phyloP scores from a whole-genome alignment of 176 grass and related monocot genomes.

The Chrysopogon serrulatus region DNA sequence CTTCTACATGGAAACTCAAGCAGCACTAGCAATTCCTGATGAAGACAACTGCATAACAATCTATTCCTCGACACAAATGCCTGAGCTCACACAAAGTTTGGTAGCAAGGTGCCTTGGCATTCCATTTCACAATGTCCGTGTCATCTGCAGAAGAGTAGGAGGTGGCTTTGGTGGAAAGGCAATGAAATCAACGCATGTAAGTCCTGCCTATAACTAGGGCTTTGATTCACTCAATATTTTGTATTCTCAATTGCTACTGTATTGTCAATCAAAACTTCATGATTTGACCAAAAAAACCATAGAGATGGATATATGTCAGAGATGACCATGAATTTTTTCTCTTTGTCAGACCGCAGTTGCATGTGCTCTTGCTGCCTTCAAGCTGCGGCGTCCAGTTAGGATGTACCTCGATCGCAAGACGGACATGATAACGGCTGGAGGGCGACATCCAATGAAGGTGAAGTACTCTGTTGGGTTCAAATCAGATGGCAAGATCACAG shows the following conservation, averaged over 20 bases:
- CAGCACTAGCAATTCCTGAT: conserved; percentile 62
- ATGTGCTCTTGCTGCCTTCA: conserved; percentile 69
- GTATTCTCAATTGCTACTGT: not conserved
- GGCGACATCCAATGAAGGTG: conserved; percentile 67
- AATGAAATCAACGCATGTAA: conserved; percentile 40
- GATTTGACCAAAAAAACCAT: not conserved
- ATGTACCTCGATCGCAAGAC: conserved; percentile 84
- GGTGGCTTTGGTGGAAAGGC: conserved; percentile 84
- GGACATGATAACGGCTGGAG: conserved; percentile 75
- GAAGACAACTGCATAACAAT: conserved; percentile 81
- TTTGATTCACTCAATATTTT: not conserved
- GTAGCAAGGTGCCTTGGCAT: conserved; percentile 67
- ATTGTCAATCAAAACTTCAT: not conserved
- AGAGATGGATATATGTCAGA: not conserved
- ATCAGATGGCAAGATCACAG: conserved; percentile 66
- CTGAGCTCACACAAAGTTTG: conserved; percentile 37
- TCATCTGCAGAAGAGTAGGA: conserved; percentile 76
- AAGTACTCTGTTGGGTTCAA: conserved; percentile 84
- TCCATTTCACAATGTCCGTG: conserved; percentile 66
- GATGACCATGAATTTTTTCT: not conserved
- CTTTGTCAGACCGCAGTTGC: conserved; percentile 44
- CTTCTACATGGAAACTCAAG: conserved; percentile 86
- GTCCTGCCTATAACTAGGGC: not conserved
- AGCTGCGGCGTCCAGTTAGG: conserved; percentile 50
- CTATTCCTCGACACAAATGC: conserved; percentile 48